Percentiles rank a stretch among this genome's conserved stretches.
Evolutionary conservation across 805 yeast species (phyloP).

Genomic region (Pichia manshurica): DNA sequence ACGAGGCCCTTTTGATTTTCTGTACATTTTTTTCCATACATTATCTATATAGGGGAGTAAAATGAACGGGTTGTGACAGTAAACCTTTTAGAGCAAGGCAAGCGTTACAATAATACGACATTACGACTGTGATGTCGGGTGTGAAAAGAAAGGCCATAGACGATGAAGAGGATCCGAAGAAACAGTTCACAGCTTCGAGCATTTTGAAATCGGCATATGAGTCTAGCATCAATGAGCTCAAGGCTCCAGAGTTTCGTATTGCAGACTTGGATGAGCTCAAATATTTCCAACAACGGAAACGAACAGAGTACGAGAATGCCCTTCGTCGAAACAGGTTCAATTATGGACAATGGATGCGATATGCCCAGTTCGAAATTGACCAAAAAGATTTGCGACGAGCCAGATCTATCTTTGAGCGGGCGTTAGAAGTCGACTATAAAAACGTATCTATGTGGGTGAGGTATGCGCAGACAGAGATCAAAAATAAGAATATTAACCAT

Average conservation of each 20-base stretch:
- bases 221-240: slow-evolving; percentile 36
- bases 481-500: slow-evolving; percentile 70
- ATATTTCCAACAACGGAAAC: slow-evolving; percentile 67
- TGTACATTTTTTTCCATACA: no score
- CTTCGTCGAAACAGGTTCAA: slow-evolving; percentile 77
- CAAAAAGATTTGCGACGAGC: slow-evolving; percentile 77
- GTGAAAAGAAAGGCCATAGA: slow-evolving; percentile 35
- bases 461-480: slow-evolving; percentile 74
- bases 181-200: slow-evolving; percentile 60
- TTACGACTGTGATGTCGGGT: slow-evolving; percentile 2
- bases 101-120: no score
- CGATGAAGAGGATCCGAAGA: slow-evolving; percentile 21
- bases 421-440: slow-evolving; percentile 61
- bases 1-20: no score
- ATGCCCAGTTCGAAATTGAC: slow-evolving; percentile 81
- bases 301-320: slow-evolving; percentile 84
- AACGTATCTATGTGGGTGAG: slow-evolving; percentile 82
- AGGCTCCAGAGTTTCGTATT: slow-evolving; percentile 43
- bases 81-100: no score
- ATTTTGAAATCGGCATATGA: slow-evolving; percentile 59
- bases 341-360: slow-evolving; percentile 84
- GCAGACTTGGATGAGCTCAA: slow-evolving; percentile 75
- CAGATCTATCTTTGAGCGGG: slow-evolving; percentile 82
- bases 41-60: no score
- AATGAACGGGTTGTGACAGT: no score